Percentiles rank a stretch among this genome's conserved stretches.
Evolutionary conservation across 352 stramenopile species (phyloP).

Genomic region (Globisporangium recalcitrans): DNA sequence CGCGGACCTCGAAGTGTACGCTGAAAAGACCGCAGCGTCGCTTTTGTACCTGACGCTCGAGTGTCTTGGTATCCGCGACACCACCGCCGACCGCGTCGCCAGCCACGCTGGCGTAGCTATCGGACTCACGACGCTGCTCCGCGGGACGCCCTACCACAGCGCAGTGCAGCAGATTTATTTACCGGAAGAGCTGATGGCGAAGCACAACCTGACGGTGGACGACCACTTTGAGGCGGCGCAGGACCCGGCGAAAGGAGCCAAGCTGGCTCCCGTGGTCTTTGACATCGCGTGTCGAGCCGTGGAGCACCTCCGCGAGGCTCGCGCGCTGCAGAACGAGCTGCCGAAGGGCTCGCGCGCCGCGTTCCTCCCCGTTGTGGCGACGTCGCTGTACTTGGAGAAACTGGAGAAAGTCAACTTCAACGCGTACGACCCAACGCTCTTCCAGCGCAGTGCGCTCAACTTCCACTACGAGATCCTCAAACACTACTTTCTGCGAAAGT

Average conservation of each 20-base stretch:
- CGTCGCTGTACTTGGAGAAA: constrained; percentile 53
- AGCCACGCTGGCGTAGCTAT: constrained; percentile 83
- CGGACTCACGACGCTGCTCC: constrained; percentile 80
- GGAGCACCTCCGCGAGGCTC: constrained; percentile 74
- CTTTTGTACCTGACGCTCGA: constrained; percentile 89
- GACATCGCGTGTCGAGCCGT: constrained; percentile 83
- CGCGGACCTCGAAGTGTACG: constrained; percentile 77
- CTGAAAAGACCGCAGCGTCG: constrained; percentile 86
- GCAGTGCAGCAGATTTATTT: constrained; percentile 72
- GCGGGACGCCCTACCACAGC: constrained; percentile 66
- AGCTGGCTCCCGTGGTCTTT: constrained; percentile 82
- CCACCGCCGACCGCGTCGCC: constrained; percentile 69
- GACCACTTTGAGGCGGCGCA: constrained; percentile 56
- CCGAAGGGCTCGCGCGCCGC: constrained; percentile 45
- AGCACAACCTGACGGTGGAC: constrained; percentile 53
- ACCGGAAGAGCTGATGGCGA: constrained; percentile 71
- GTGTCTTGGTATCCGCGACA: constrained; percentile 69
- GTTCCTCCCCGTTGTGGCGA: constrained; percentile 69
- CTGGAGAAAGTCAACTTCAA: constrained; percentile 80
- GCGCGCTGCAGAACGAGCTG: constrained; percentile 48
- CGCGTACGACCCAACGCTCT: constrained; percentile 53
- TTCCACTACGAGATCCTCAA: constrained; percentile 74
- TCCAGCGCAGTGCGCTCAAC: constrained; percentile 46
- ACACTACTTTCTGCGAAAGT: constrained; percentile 73
- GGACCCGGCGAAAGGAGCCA: constrained; percentile 51